These are phyloP conservation scores for Isoetes engelmannii DNA, from an alignment of 83 land plant species.

Conservation along the genomic window DNA sequence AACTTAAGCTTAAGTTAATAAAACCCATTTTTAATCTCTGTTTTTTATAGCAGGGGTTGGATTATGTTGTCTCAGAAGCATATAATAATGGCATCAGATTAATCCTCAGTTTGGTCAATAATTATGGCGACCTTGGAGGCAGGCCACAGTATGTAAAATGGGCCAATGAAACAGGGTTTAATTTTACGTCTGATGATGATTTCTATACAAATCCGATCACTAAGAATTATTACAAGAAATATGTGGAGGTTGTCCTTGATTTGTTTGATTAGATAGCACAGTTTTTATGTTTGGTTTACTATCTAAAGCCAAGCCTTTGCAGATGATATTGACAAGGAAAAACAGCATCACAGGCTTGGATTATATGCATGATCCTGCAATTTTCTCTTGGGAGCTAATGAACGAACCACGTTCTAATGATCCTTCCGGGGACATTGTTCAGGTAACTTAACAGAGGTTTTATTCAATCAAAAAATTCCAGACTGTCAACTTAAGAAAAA, in stretches of 20 bases:
- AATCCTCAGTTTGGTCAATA: constrained; percentile 28
- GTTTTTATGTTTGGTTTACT: neutral
- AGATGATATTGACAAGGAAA: constrained; percentile 22
- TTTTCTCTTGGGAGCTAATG: constrained; percentile 29
- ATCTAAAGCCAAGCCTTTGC: neutral
- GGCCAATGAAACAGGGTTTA: constrained; percentile 17
- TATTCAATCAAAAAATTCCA: neutral
- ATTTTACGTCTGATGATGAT: constrained; percentile 10
- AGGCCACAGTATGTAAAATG: constrained; percentile 30
- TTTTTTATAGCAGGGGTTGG: constrained; percentile 26
- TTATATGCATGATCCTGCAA: constrained; percentile 23
- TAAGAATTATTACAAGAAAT: constrained; percentile 21
- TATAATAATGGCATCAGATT: constrained; percentile 13
- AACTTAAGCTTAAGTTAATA: neutral
- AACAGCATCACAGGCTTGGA: constrained; percentile 24
- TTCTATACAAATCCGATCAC: constrained; percentile 22
- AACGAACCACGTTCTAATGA: constrained; percentile 24
- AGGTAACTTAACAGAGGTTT: constrained; percentile 1
- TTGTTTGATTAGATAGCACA: neutral
- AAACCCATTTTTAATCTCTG: neutral
- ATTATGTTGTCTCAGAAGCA: constrained; percentile 29
- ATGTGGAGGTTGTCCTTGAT: constrained; percentile 26
- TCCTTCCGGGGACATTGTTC: constrained; percentile 21
- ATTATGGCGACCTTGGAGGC: constrained; percentile 29
- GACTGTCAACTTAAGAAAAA: constrained; percentile 1